Evolutionary conservation across 1,139 yeast species (phyloP).

Genomic region (Entelexis sorbosivorans): DNA sequence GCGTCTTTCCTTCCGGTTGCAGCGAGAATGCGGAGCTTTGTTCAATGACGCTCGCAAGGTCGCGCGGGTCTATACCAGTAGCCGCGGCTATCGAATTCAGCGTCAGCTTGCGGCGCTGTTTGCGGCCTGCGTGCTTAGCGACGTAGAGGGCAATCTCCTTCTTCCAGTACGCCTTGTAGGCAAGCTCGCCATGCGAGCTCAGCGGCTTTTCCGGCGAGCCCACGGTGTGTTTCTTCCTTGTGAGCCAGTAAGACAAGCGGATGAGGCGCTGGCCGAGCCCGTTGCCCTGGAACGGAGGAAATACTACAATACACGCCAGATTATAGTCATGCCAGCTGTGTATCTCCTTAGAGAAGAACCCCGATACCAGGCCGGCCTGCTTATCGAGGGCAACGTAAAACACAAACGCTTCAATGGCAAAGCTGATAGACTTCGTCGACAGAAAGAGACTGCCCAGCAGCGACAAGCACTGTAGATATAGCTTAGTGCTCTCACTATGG

Average conservation of each 20-base stretch:
- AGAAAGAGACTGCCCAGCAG: conserved; percentile 77
- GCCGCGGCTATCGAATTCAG: conserved; percentile 38
- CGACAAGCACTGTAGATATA: conserved; percentile 73
- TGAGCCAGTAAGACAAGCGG: conserved; percentile 69
- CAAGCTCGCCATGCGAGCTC: conserved; percentile 64
- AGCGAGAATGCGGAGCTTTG: conserved; percentile 42
- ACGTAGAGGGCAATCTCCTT: conserved; percentile 38
- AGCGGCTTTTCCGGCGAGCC: conserved; percentile 93
- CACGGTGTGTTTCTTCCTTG: conserved; percentile 42
- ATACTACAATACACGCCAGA: conserved; percentile 77
- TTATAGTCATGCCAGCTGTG: conserved; percentile 77
- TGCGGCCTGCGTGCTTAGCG: conserved; percentile 27
- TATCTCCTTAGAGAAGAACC: conserved; percentile 82
- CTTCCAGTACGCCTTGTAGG: conserved; percentile 75
- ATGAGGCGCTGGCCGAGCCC: conserved; percentile 70
- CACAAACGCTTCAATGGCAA: conserved; percentile 65
- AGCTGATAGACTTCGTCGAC: conserved; percentile 84
- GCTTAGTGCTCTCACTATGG: conserved; percentile 26
- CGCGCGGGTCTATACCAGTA: conserved; percentile 65
- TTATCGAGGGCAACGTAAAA: conserved; percentile 47
- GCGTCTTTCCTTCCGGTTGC: not conserved
- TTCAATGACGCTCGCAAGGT: conserved; percentile 53
- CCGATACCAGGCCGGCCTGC: conserved; percentile 39
- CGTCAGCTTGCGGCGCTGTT: conserved; percentile 19
- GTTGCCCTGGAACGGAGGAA: conserved; percentile 82